Evolutionary conservation across 306 rosid genomes (phyloP).

Genomic region (Betula pendula): DNA sequence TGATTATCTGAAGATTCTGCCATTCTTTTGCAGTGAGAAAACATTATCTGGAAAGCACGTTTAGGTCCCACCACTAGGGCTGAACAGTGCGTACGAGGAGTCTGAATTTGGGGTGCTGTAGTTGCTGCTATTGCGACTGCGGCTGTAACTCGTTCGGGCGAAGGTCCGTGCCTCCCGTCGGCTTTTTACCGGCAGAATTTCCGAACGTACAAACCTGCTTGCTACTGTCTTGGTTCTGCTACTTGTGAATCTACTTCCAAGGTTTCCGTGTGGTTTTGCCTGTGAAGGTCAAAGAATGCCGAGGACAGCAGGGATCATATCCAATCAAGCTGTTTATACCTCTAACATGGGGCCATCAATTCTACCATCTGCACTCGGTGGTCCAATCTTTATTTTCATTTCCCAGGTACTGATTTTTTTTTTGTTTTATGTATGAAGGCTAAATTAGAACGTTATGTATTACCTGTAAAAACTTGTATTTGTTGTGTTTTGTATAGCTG

Average conservation of each 20-base stretch:
- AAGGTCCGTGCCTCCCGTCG: conserved; percentile 84
- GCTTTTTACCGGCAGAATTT: conserved; percentile 91
- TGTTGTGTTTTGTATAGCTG: no score
- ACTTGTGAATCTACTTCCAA: conserved; percentile 89
- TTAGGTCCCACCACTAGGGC: conserved; percentile 95
- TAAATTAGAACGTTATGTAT: no score
- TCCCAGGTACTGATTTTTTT: conserved; percentile 74
- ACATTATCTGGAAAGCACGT: conserved; percentile 92
- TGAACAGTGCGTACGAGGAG: conserved; percentile 94
- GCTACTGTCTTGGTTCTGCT: conserved; percentile 85
- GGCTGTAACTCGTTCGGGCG: conserved; percentile 81
- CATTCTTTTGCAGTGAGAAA: conserved; percentile 65
- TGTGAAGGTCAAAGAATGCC: conserved; percentile 95
- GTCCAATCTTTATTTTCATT: conserved; percentile 85
- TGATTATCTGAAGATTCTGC: conserved; percentile 3
- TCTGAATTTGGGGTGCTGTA: conserved; percentile 95
- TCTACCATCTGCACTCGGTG: conserved; percentile 96
- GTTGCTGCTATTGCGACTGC: conserved; percentile 84
- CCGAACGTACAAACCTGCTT: conserved; percentile 92
- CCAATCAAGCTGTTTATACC: conserved; percentile 95
- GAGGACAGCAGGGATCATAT: conserved; percentile 94
- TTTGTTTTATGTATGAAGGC: conserved; percentile 3
- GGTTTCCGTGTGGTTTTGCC: conserved; percentile 97
- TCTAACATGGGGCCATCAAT: conserved; percentile 98
- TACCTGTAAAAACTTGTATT: no score